Evolutionary conservation across 768 basidiomycete genomes (phyloP).

Genomic region (Naganishia vaughanmartiniae): DNA sequence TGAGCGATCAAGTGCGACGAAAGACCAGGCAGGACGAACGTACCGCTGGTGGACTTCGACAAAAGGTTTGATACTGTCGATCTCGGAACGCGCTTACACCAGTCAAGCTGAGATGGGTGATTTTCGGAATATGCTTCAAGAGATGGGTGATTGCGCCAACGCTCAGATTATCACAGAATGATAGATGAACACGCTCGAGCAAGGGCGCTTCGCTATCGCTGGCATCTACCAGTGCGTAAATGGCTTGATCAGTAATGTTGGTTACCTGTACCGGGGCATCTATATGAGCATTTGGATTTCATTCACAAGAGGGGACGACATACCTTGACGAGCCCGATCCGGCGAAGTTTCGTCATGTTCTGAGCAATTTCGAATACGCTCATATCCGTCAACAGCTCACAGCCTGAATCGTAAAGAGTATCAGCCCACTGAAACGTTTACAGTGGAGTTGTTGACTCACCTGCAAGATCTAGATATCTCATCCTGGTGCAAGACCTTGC

Average conservation of each 20-base stretch:
- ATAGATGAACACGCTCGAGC: conserved; percentile 91
- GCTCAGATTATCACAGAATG: conserved; percentile 92
- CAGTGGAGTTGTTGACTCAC: conserved; percentile 53
- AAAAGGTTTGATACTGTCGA: conserved; percentile 80
- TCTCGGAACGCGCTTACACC: conserved; percentile 89
- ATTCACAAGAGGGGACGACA: conserved; percentile 15
- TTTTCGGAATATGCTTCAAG: conserved; percentile 77
- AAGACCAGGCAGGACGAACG: conserved; percentile 43
- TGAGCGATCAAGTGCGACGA: background rate
- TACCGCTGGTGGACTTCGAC: conserved; percentile 81
- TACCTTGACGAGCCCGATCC: conserved; percentile 88
- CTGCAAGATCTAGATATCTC: conserved; percentile 93
- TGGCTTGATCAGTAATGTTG: conserved; percentile 89
- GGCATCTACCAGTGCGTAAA: conserved; percentile 80
- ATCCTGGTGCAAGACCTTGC: conserved; percentile 83
- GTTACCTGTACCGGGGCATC: conserved; percentile 55
- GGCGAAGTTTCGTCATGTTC: conserved; percentile 76
- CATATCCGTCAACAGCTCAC: conserved; percentile 77
- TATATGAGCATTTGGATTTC: background rate
- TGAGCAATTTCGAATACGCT: conserved; percentile 86
- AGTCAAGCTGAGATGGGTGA: conserved; percentile 95
- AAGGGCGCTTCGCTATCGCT: conserved; percentile 59
- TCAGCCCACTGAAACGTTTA: conserved; percentile 18
- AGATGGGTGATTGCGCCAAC: conserved; percentile 88
- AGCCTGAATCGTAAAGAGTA: conserved; percentile 62